Conservation (phyloP, 495 filamentous ascomycete genomes). For the Lophiostoma macrostomum region DNA sequence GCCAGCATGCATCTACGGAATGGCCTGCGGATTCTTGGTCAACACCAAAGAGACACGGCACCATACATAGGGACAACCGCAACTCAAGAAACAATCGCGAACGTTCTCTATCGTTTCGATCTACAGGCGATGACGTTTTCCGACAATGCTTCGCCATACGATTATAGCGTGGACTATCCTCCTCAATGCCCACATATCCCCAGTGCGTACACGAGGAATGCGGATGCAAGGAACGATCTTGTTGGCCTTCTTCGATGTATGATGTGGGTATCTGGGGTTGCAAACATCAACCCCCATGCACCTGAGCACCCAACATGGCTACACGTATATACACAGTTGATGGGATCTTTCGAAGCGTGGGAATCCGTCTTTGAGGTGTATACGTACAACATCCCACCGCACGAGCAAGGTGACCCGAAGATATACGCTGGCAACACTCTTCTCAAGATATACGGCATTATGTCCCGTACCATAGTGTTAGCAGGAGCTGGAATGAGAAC, state of each 20-base stretch:
- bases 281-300: conserved; percentile 21
- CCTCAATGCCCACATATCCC: conserved; percentile 24
- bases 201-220: conserved; percentile 11
- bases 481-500: conserved; percentile 10
- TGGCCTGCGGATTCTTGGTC: conserved; percentile 26
- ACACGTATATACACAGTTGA: conserved; percentile 20
- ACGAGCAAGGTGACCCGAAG: conserved; percentile 25
- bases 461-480: conserved; percentile 17
- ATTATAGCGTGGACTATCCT: conserved; percentile 18
- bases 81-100: conserved; percentile 16
- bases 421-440: conserved; percentile 32
- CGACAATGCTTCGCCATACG: conserved; percentile 30
- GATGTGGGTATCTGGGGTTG: conserved; percentile 32
- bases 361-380: conserved; percentile 24
- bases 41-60: conserved; percentile 14
- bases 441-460: conserved; percentile 24
- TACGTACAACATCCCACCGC: conserved; percentile 10
- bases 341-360: conserved; percentile 18
- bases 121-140: conserved; percentile 35
- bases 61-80: background rate
- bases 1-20: conserved; percentile 34
- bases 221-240: conserved; percentile 26
- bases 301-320: conserved; percentile 17
- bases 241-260: conserved; percentile 26
- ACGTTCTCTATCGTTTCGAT: conserved; percentile 32